Evolutionary conservation across 2,329 filamentous ascomycete species (phyloP), one percentile per base, ranked within the genome.

Genomic region (Pyricularia pennisetigena): DNA sequence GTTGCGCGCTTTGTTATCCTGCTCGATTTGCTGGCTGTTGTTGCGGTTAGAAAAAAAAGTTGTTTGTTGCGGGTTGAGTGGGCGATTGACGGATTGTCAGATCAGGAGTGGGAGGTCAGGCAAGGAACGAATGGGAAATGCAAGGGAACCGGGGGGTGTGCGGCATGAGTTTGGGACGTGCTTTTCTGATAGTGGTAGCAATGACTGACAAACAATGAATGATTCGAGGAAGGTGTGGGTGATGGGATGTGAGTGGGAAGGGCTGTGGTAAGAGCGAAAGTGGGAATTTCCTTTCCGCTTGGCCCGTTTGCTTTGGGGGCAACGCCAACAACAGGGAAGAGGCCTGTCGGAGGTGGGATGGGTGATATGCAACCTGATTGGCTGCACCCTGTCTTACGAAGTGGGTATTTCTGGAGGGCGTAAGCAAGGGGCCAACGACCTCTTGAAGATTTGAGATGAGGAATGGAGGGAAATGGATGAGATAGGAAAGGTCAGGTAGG

Each of bases 121-220:
- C 70, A 71, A 72, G 67, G 69, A 68, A 69, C 70, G 67, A 69
- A 68, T 63, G 66, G 68, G 68, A 66, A 69, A 75, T 72, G 72
- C 71, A 74, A 71, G 72, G 71, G 72, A 64, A 71, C 71, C 71
- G 69, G 72, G 73, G 72, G 32, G 32, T 41, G 70, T 69, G 67
- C 5, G 20, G 41, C 20, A 16, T 54, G 20, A n/a, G 41, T 54
- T 54, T 54, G 41, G 41, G 41, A 54, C 41, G 41, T 54, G 41
- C 41, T n/a, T 54, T 41, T 54, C 63, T 63, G 61, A 54, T 54
- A n/a, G 41, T 54, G 41, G 41, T 54, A 7, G 41, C 41, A 54
- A 54, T 54, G 41, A 54, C 41, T 54, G 41, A 54, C 41, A 54
- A 54, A n/a, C 41, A 54, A 5, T 54, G 20, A n/a, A 54, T 54